A percentile compares a stretch with the other conserved stretches of the same genome.
phyloP scores from a whole-genome alignment of 345 rosid species.

The Hevea brasiliensis region DNA sequence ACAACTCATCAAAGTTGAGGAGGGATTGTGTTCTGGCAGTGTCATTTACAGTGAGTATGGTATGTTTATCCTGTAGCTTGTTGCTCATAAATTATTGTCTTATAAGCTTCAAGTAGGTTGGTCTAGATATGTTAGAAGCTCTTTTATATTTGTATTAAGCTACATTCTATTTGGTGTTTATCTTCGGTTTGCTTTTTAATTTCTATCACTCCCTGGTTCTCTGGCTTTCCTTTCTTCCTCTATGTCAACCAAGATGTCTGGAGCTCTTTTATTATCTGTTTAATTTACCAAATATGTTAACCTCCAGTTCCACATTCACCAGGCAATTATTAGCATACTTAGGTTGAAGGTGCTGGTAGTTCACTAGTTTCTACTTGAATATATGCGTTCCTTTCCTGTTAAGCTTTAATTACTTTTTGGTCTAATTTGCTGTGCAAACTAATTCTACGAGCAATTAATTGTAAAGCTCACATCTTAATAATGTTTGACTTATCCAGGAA shows the following conservation, averaged over 20 bases:
- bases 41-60: conserved; percentile 57
- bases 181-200: neutral
- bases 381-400: neutral
- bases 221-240: neutral
- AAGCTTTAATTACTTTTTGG: neutral
- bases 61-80: conserved; percentile 10
- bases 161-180: neutral
- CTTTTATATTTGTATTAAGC: neutral
- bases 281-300: neutral
- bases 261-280: neutral
- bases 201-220: neutral
- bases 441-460: neutral
- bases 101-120: neutral
- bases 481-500: conserved; percentile 6
- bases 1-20: conserved; percentile 68
- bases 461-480: neutral
- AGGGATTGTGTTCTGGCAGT: conserved; percentile 81
- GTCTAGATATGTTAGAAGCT: neutral
- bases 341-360: neutral
- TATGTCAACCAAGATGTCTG: neutral
- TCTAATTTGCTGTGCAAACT: neutral
- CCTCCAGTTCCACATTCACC: neutral
- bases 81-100: neutral
- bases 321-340: neutral
- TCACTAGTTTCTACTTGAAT: neutral